phyloP scores from a whole-genome alignment of 306 rosid genomes.

The Quercus parvula region DNA sequence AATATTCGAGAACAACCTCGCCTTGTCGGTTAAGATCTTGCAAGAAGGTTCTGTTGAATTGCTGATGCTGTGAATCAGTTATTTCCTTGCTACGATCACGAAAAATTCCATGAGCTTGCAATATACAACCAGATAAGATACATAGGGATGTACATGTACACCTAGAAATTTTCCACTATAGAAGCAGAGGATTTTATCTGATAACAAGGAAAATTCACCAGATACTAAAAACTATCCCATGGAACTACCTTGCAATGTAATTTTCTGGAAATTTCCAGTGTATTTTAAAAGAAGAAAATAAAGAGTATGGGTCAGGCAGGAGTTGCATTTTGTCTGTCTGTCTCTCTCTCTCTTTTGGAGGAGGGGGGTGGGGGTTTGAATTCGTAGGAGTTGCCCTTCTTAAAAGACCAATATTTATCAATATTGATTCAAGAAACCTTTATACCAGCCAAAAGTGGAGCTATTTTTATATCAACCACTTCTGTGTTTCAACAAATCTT shows the following conservation, averaged over 20 bases:
- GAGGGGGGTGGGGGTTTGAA: too few relatives aligned
- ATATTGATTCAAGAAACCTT: too few relatives aligned
- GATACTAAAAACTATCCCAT: not conserved
- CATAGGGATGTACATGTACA: slow-evolving; percentile 8
- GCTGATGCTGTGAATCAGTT: slow-evolving; percentile 51
- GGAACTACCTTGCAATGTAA: not conserved
- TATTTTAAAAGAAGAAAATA: not conserved
- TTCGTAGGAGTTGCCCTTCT: too few relatives aligned
- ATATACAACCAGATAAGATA: slow-evolving; percentile 23
- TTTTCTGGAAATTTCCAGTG: too few relatives aligned
- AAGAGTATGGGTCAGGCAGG: not conserved
- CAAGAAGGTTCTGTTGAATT: slow-evolving; percentile 58
- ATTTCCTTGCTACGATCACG: slow-evolving; percentile 91
- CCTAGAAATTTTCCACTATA: slow-evolving; percentile 15
- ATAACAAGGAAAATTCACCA: not conserved
- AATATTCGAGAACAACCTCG: not conserved
- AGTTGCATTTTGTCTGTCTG: not conserved
- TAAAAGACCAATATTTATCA: too few relatives aligned
- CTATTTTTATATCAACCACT: too few relatives aligned
- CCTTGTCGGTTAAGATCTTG: too few relatives aligned
- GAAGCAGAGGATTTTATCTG: not conserved
- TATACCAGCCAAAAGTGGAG: too few relatives aligned
- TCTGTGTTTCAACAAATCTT: too few relatives aligned
- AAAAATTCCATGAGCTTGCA: slow-evolving; percentile 92
- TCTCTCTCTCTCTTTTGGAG: too few relatives aligned